These are phyloP conservation scores for Phytophthora sansomeana DNA, from an alignment of 352 stramenopile genomes.

Conservation along the genomic window DNA sequence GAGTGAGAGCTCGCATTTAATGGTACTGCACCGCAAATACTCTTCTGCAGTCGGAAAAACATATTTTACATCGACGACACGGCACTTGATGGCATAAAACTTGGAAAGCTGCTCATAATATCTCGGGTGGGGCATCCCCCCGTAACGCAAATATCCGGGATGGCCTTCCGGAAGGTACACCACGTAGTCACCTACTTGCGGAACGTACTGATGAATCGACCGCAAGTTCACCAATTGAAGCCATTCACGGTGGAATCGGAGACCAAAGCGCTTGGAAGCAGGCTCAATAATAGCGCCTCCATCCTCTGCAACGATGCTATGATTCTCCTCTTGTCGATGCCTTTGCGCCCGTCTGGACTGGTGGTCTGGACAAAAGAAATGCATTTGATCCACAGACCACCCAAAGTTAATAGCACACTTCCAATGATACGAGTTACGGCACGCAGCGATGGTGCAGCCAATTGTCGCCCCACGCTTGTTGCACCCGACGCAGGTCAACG, in stretches of 20 bases:
- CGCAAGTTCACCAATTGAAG: constrained; percentile 63
- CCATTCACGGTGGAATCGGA: constrained; percentile 82
- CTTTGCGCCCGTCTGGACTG: constrained; percentile 42
- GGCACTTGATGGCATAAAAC: constrained; percentile 81
- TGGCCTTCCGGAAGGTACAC: constrained; percentile 87
- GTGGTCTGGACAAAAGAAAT: constrained; percentile 85
- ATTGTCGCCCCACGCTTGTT: constrained; percentile 81
- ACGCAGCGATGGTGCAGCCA: constrained; percentile 71
- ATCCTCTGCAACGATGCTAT: constrained; percentile 28
- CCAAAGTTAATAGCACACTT: constrained; percentile 78
- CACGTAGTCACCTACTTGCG: constrained; percentile 83
- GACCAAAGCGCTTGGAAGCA: constrained; percentile 69
- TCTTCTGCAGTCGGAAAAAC: constrained; percentile 71
- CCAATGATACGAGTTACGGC: constrained; percentile 84
- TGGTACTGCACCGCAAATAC: constrained; percentile 63
- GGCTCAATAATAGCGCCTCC: constrained; percentile 48
- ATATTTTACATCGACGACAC: constrained; percentile 79
- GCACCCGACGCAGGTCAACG: constrained; percentile 70
- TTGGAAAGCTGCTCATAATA: constrained; percentile 62
- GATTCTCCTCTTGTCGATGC: constrained; percentile 25
- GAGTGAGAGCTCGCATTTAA: constrained; percentile 77
- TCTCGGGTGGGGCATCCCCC: constrained; percentile 47
- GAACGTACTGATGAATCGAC: constrained; percentile 75
- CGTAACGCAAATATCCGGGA: constrained; percentile 50
- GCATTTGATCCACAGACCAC: constrained; percentile 79